These are phyloP conservation scores for Scutellaria barbata DNA, from an alignment of 257 asterid genomes.

Conservation along the genomic window DNA sequence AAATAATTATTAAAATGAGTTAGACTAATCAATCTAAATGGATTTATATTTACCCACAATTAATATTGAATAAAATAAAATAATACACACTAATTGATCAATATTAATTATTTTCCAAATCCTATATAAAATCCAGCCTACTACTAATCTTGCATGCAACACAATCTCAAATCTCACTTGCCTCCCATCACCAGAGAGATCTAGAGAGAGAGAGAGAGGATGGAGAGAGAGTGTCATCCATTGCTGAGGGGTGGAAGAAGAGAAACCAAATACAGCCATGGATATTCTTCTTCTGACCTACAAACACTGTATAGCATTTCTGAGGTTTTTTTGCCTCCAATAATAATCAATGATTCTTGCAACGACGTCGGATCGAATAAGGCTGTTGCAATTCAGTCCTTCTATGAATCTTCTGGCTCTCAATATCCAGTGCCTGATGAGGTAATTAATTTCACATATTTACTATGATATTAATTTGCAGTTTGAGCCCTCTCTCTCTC, in stretches of 20 bases:
- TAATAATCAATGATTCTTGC: neutral
- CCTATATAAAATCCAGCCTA: too few species aligned
- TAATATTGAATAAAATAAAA: too few species aligned
- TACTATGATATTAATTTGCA: too few species aligned
- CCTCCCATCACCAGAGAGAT: too few species aligned
- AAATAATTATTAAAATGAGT: too few species aligned
- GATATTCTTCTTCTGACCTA: constrained; percentile 53
- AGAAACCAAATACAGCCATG: constrained; percentile 72
- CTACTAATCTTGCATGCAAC: too few species aligned
- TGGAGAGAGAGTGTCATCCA: constrained; percentile 62
- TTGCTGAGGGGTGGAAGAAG: constrained; percentile 71
- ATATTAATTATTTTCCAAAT: too few species aligned
- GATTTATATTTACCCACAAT: too few species aligned
- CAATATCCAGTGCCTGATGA: constrained; percentile 81
- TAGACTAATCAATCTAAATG: too few species aligned
- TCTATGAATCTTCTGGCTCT: constrained; percentile 56
- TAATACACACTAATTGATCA: too few species aligned
- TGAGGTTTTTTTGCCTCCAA: constrained; percentile 58
- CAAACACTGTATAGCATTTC: constrained; percentile 55
- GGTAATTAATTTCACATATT: constrained; percentile 48
- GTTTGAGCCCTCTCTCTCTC: too few species aligned
- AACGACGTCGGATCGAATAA: neutral
- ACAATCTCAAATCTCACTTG: too few species aligned
- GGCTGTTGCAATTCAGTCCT: constrained; percentile 16
- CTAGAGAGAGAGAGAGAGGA: constrained; percentile 8